These are phyloP conservation scores for Trichoderma simmonsii DNA, from an alignment of 2,329 filamentous ascomycete species.

Conservation along the genomic window DNA sequence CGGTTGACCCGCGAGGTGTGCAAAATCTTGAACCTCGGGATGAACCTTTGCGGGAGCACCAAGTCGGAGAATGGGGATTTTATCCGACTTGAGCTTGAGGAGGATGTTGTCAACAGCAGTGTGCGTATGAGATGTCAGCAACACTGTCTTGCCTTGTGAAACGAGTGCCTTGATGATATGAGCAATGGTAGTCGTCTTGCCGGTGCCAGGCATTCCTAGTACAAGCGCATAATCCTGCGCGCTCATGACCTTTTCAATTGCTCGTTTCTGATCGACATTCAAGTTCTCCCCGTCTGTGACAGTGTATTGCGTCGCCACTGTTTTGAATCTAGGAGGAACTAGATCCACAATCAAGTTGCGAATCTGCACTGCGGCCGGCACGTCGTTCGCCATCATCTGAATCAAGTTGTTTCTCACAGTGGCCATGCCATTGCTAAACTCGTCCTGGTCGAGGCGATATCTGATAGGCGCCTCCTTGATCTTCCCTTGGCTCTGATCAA, in stretches of 20 bases:
- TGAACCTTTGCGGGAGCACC: slow-evolving; percentile 84
- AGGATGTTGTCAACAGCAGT: slow-evolving; percentile 98
- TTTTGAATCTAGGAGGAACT: slow-evolving; percentile 69
- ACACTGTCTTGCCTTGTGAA: slow-evolving; percentile 83
- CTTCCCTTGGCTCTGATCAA: slow-evolving; percentile 50
- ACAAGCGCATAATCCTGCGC: slow-evolving; percentile 96
- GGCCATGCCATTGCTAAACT: slow-evolving; percentile 98
- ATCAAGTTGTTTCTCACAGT: slow-evolving; percentile 91
- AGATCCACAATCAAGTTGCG: slow-evolving; percentile 79
- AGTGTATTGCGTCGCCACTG: slow-evolving; percentile 59
- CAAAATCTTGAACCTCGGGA: slow-evolving; percentile 81
- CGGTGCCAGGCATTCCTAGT: slow-evolving; percentile 95
- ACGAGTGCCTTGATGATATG: slow-evolving; percentile 92
- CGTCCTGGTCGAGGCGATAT: slow-evolving; percentile 93
- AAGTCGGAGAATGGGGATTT: slow-evolving; percentile 77
- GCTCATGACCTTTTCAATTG: slow-evolving; percentile 93
- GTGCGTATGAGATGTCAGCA: slow-evolving; percentile 94
- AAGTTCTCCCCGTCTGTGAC: slow-evolving; percentile 63
- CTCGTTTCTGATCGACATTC: slow-evolving; percentile 81
- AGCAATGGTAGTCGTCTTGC: slow-evolving; percentile 96
- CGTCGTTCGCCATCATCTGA: slow-evolving; percentile 80
- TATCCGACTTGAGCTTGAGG: slow-evolving; percentile 79
- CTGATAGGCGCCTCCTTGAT: slow-evolving; percentile 55
- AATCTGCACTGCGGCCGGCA: slow-evolving; percentile 68
- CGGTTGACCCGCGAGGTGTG: slow-evolving; percentile 69